Evolutionary conservation across 169 alveolate genomes (phyloP).

Genomic region (Plasmodium gonderi): DNA sequence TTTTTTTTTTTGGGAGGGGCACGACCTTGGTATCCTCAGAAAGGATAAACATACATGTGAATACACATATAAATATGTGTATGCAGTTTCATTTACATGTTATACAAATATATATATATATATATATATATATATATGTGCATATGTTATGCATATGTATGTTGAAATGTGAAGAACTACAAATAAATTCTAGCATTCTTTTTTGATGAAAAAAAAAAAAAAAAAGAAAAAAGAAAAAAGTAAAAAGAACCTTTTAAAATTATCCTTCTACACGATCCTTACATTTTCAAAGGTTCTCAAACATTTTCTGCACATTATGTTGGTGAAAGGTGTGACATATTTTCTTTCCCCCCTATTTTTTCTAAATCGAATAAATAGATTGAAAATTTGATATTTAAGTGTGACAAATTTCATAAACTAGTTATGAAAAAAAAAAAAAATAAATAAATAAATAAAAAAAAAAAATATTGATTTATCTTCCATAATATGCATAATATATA

Average conservation of each 20-base stretch:
- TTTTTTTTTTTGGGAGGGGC: neutral
- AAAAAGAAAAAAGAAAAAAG: too few species aligned
- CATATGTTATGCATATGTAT: too few species aligned
- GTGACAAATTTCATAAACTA: neutral
- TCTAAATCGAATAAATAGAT: neutral
- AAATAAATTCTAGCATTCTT: too few species aligned
- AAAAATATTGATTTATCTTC: neutral
- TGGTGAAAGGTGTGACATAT: neutral
- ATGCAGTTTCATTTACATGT: too few species aligned
- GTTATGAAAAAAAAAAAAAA: neutral
- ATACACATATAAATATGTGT: neutral
- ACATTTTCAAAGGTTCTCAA: neutral
- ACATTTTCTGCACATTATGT: neutral
- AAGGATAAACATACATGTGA: conserved; percentile 3
- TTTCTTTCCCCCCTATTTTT: neutral
- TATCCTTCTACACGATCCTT: too few species aligned
- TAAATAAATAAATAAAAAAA: neutral
- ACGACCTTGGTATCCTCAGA: neutral
- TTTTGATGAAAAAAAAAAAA: too few species aligned
- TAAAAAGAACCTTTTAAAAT: too few species aligned
- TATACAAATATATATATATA: too few species aligned
- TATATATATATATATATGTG: too few species aligned
- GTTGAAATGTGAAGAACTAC: too few species aligned
- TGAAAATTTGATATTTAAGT: neutral
- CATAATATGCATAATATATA: too few species aligned